Conservation (phyloP, 2,329 filamentous ascomycete species). For the Aspergillus luchuensis region DNA sequence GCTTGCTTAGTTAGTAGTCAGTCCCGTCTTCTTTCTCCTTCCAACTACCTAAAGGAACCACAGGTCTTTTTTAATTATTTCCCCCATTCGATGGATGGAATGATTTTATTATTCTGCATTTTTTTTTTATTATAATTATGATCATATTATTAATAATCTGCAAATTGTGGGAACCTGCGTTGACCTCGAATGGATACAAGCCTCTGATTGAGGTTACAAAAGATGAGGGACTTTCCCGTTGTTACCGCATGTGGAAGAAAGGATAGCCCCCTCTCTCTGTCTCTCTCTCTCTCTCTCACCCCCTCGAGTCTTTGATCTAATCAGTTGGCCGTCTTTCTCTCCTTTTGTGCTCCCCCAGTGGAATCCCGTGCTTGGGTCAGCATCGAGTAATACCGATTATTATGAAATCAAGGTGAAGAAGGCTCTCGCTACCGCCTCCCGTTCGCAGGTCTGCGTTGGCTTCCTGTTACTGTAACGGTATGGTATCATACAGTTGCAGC, state of each 20-base stretch:
- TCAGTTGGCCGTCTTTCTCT: too few species aligned
- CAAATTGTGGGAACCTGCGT: slow-evolving; percentile 16
- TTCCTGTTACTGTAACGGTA: slow-evolving; percentile 9
- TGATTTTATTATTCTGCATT: not conserved
- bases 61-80: slow-evolving; percentile 8
- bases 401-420: not conserved
- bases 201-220: slow-evolving; percentile 12
- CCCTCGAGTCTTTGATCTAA: not conserved
- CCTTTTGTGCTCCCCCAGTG: too few species aligned
- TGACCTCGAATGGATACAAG: not conserved
- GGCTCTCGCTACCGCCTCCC: slow-evolving; percentile 13
- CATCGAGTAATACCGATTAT: not conserved
- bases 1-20: not conserved
- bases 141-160: slow-evolving; percentile 8
- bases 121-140: slow-evolving; percentile 6
- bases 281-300: not conserved
- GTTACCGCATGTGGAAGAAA: slow-evolving; percentile 16
- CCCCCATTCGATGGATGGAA: slow-evolving; percentile 1
- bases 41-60: slow-evolving; percentile 7
- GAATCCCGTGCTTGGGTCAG: not conserved
- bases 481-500: slow-evolving; percentile 21
- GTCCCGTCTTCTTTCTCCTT: not conserved
- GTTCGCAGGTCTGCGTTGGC: slow-evolving; percentile 10
- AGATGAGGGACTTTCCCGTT: slow-evolving; percentile 17
- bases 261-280: not conserved